Evolutionary conservation across 805 yeast genomes (phyloP).

Genomic region (Pichia eremophila): DNA sequence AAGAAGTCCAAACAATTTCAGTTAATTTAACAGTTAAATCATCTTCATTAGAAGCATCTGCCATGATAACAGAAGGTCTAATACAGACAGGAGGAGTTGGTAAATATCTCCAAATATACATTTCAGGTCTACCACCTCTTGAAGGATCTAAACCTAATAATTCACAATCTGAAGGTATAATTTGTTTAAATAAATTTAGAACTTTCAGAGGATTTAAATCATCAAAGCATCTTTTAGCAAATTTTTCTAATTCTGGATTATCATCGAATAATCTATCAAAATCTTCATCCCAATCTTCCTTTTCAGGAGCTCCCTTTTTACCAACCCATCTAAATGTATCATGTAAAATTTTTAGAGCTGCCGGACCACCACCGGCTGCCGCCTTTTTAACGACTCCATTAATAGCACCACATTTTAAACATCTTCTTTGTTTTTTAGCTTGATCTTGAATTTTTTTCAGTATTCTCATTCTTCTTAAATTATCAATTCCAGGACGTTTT

Average conservation of each 20-base stretch:
- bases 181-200: constrained; percentile 75
- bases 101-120: constrained; percentile 91
- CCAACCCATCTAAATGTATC: constrained; percentile 95
- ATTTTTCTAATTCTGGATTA: constrained; percentile 83
- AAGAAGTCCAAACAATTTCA: constrained; percentile 95
- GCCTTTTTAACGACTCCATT: constrained; percentile 98
- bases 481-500: constrained; percentile 81
- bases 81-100: constrained; percentile 99
- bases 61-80: constrained; percentile 93
- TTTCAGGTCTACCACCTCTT: constrained; percentile 88
- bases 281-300: constrained; percentile 78
- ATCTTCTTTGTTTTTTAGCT: constrained; percentile 90
- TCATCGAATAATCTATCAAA: constrained; percentile 64
- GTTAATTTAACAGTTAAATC: constrained; percentile 93
- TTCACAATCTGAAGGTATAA: constrained; percentile 83
- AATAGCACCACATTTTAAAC: constrained; percentile 75
- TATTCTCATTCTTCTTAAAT: constrained; percentile 83
- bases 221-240: constrained; percentile 78
- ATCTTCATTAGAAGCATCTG: constrained; percentile 88
- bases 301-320: constrained; percentile 78
- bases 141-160: constrained; percentile 83
- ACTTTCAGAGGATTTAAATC: constrained; percentile 92
- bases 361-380: constrained; percentile 83
- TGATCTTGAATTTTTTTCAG: constrained; percentile 79
- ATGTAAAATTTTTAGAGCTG: constrained; percentile 90